A percentile compares a stretch with the other conserved stretches of the same genome.
Conservation (phyloP, 163 green algal genomes). For the Scenedesmus sp. region DNA sequence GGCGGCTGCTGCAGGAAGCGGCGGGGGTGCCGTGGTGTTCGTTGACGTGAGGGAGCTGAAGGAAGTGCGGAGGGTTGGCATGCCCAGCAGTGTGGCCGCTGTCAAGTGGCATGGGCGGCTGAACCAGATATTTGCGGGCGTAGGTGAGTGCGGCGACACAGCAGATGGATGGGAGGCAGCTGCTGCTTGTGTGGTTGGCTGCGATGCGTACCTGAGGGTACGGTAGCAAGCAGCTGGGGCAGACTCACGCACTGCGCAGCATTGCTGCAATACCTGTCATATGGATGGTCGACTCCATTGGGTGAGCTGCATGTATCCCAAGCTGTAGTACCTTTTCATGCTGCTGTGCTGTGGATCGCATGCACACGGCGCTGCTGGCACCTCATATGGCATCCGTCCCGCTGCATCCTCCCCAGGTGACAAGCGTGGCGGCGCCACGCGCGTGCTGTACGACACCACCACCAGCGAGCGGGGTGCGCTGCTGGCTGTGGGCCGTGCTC, state of each 20-base stretch:
- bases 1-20: slow-evolving; percentile 52
- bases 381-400: background rate
- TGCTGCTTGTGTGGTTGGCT: background rate
- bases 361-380: background rate
- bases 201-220: too few relatives aligned
- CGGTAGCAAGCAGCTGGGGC: too few relatives aligned
- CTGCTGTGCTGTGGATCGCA: too few relatives aligned
- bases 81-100: slow-evolving; percentile 80
- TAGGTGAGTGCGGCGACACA: slow-evolving; percentile 59
- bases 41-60: slow-evolving; percentile 67
- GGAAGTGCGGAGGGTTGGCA: slow-evolving; percentile 70
- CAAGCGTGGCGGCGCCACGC: slow-evolving; percentile 77
- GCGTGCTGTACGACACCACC: slow-evolving; percentile 88
- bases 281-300: too few relatives aligned
- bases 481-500: slow-evolving; percentile 76
- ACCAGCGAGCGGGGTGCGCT: slow-evolving; percentile 85
- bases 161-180: background rate
- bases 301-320: too few relatives aligned
- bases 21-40: slow-evolving; percentile 70
- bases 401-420: slow-evolving; percentile 71
- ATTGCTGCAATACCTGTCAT: too few relatives aligned
- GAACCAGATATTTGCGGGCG: slow-evolving; percentile 95
- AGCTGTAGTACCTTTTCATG: too few relatives aligned
- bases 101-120: slow-evolving; percentile 89
- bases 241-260: too few relatives aligned